Conservation (phyloP, 2,329 filamentous ascomycete genomes). For the Zymoseptoria brevis region DNA sequence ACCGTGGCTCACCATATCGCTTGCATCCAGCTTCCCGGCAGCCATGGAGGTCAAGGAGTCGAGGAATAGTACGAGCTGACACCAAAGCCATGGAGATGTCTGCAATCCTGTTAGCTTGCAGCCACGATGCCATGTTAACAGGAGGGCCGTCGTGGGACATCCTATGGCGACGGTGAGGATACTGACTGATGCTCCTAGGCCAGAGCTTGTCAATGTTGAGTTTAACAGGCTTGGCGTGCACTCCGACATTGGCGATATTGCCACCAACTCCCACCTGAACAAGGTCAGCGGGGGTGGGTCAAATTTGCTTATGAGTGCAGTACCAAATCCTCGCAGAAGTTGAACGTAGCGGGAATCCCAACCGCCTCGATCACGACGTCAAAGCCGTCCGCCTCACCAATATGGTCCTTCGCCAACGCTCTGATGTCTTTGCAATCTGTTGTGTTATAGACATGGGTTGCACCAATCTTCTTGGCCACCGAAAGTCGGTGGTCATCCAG, state of each 20-base stretch:
- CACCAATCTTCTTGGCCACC: slow-evolving; percentile 43
- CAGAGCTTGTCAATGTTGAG: slow-evolving; percentile 49
- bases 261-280: slow-evolving; percentile 46
- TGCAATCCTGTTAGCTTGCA: not conserved
- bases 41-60: slow-evolving; percentile 18
- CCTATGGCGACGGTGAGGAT: no score
- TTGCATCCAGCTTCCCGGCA: slow-evolving; percentile 19
- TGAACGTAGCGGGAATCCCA: slow-evolving; percentile 41
- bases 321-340: not conserved
- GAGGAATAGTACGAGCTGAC: slow-evolving; percentile 21
- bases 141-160: no score
- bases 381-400: slow-evolving; percentile 43
- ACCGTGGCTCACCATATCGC: slow-evolving; percentile 22
- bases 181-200: slow-evolving; percentile 47
- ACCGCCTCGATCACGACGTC: slow-evolving; percentile 54
- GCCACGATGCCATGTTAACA: not conserved
- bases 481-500: slow-evolving; percentile 41
- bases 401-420: slow-evolving; percentile 37
- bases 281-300: no score
- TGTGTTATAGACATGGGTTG: slow-evolving; percentile 37
- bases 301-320: no score
- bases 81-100: slow-evolving; percentile 22
- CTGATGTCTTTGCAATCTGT: slow-evolving; percentile 31
- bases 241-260: slow-evolving; percentile 50
- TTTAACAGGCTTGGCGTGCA: slow-evolving; percentile 47